phyloP scores from a whole-genome alignment of 805 yeast genomes.

The Candida broadrunensis region DNA sequence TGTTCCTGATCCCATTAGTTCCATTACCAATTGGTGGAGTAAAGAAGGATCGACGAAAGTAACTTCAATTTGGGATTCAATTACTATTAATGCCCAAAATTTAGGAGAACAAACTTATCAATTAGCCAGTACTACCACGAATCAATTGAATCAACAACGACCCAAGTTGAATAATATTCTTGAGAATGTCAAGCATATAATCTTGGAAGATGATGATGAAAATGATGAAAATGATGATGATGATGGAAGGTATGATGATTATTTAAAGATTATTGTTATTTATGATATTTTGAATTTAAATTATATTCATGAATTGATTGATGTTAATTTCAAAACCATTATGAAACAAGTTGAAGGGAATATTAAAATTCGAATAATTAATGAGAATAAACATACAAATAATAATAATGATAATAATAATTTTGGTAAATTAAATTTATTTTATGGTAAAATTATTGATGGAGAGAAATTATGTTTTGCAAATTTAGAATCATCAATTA shows the following conservation, averaged over 20 bases:
- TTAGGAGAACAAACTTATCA: conserved; percentile 51
- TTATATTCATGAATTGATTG: conserved; percentile 45
- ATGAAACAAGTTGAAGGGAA: conserved; percentile 79
- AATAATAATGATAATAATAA: conserved; percentile 10
- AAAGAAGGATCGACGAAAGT: conserved; percentile 65
- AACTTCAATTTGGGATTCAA: conserved; percentile 65
- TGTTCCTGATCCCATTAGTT: conserved; percentile 54
- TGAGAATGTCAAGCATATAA: conserved; percentile 37
- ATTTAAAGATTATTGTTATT: conserved; percentile 45
- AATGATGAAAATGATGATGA: conserved; percentile 38
- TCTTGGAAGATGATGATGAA: conserved; percentile 42
- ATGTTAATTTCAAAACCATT: conserved; percentile 56
- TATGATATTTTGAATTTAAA: conserved; percentile 61
- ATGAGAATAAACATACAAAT: conserved; percentile 34
- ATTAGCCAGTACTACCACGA: conserved; percentile 44
- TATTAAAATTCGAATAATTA: conserved; percentile 57
- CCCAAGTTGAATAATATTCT: conserved; percentile 33
- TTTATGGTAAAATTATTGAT: conserved; percentile 73
- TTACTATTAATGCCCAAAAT: conserved; percentile 49
- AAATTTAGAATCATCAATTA: conserved; percentile 73
- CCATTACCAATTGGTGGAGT: conserved; percentile 76
- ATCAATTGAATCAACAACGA: conserved; percentile 37
- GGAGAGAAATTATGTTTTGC: conserved; percentile 89
- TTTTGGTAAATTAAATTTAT: conserved; percentile 53
- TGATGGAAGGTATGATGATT: conserved; percentile 51